A percentile compares a stretch with the other conserved stretches of the same genome.
These are phyloP conservation scores for Phytophthora foliorum DNA, from an alignment of 352 stramenopile genomes.

Conservation along the genomic window DNA sequence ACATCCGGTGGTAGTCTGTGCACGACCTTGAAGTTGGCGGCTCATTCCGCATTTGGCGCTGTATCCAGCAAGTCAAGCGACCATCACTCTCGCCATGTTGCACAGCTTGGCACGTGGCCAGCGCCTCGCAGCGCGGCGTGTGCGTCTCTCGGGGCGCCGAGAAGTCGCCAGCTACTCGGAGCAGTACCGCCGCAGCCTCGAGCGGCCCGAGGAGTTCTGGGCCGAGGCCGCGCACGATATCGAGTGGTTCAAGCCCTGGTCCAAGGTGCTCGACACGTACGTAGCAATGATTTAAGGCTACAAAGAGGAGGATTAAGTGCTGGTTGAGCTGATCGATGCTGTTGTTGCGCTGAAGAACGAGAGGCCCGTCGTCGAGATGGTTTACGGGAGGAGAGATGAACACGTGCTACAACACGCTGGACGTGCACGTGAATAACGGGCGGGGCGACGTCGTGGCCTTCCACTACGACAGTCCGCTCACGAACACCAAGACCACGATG, in stretches of 20 bases:
- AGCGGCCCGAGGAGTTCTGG: conserved; percentile 58
- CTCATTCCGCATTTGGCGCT: conserved; percentile 36
- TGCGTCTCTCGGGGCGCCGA: conserved; percentile 4
- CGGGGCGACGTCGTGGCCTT: conserved; percentile 65
- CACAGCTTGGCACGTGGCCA: conserved; percentile 6
- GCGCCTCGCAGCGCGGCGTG: conserved; percentile 1
- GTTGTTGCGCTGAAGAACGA: conserved; percentile 30
- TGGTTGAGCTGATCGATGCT: not conserved
- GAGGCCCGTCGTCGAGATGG: conserved; percentile 50
- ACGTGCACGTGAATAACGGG: conserved; percentile 65
- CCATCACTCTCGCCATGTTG: conserved; percentile 36
- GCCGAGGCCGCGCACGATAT: conserved; percentile 60
- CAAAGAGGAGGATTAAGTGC: not conserved
- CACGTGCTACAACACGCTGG: conserved; percentile 74
- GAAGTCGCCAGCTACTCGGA: conserved; percentile 50
- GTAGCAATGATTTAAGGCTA: conserved; percentile 1
- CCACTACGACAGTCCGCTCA: conserved; percentile 71
- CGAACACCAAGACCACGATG: conserved; percentile 62
- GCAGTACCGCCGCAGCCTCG: conserved; percentile 56
- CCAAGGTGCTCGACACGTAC: conserved; percentile 54
- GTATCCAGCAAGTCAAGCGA: conserved; percentile 1
- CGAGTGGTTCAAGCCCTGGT: conserved; percentile 64
- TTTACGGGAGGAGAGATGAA: conserved; percentile 75
- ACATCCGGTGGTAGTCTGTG: conserved; percentile 17
- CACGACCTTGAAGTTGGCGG: conserved; percentile 35